A percentile compares a stretch with the other conserved stretches of the same genome.
Conservation (phyloP, 2,329 filamentous ascomycete genomes). For the Ophidiomyces ophidiicola region DNA sequence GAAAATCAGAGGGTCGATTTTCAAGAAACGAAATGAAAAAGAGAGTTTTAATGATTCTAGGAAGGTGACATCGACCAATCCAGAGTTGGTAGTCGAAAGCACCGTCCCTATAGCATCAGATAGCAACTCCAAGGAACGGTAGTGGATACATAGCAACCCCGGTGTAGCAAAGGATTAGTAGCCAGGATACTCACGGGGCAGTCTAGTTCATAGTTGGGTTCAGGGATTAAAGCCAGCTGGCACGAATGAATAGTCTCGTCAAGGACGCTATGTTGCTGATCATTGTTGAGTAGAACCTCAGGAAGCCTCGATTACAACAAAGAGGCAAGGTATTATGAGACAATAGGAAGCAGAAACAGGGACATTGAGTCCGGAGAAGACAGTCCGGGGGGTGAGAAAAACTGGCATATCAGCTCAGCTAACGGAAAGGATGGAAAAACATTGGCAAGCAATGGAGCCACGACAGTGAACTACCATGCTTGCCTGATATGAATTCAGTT, state of each 20-base stretch:
- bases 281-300: slow-evolving; percentile 8
- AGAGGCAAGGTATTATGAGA: slow-evolving; percentile 12
- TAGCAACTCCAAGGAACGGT: not conserved
- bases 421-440: slow-evolving; percentile 20
- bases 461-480: slow-evolving; percentile 22
- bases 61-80: not conserved
- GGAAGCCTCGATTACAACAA: slow-evolving; percentile 5
- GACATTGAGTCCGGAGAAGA: slow-evolving; percentile 3
- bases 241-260: slow-evolving; percentile 21
- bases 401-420: slow-evolving; percentile 7
- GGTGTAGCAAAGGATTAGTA: slow-evolving; percentile 16
- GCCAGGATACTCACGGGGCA: slow-evolving; percentile 16
- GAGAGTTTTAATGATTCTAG: not conserved
- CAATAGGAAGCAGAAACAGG: slow-evolving; percentile 8
- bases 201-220: slow-evolving; percentile 21
- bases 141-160: slow-evolving; percentile 11
- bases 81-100: too few relatives aligned
- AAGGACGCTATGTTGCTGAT: slow-evolving; percentile 22
- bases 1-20: not conserved
- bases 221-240: slow-evolving; percentile 28
- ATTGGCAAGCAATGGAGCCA: slow-evolving; percentile 23
- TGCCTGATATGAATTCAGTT: slow-evolving; percentile 10
- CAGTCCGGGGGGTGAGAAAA: slow-evolving; percentile 5
- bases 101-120: too few relatives aligned
- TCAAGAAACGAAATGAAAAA: slow-evolving; percentile 1